These are phyloP conservation scores for Leccinum ochraceum DNA, from an alignment of 768 basidiomycete genomes.

Conservation along the genomic window DNA sequence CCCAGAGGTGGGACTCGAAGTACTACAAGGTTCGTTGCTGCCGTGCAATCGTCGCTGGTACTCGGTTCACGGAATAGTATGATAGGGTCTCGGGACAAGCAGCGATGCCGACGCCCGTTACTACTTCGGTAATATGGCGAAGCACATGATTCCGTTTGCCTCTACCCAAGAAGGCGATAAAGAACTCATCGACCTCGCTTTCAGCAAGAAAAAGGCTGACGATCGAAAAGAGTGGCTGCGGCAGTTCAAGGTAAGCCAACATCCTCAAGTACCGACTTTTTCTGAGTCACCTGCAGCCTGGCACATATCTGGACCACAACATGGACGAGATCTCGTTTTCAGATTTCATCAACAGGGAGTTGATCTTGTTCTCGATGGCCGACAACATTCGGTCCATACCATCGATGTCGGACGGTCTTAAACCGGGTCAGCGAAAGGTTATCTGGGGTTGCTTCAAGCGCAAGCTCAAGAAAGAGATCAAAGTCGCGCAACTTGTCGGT, in stretches of 20 bases:
- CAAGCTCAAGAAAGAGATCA: conserved; percentile 89
- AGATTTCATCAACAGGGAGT: conserved; percentile 97
- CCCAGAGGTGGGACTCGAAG: conserved; percentile 86
- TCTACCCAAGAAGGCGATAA: conserved; percentile 79
- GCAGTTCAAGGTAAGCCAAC: conserved; percentile 70
- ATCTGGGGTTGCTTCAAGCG: conserved; percentile 96
- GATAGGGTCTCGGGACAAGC: conserved; percentile 94
- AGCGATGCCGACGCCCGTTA: conserved; percentile 85
- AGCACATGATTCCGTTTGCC: conserved; percentile 93
- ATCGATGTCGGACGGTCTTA: conserved; percentile 89
- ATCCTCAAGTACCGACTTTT: neutral
- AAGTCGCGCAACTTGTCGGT: conserved; percentile 95
- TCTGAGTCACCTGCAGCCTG: conserved; percentile 57
- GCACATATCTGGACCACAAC: conserved; percentile 90
- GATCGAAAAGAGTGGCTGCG: conserved; percentile 98
- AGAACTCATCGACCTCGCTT: conserved; percentile 92
- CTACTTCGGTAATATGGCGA: conserved; percentile 90
- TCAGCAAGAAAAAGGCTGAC: conserved; percentile 99
- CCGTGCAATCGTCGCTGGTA: neutral
- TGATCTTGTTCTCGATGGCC: conserved; percentile 99
- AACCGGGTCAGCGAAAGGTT: conserved; percentile 97
- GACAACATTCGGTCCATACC: conserved; percentile 99
- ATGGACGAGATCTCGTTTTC: conserved; percentile 82
- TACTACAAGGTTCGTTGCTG: conserved; percentile 86
- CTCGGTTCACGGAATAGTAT: conserved; percentile 4